Evolutionary conservation across 1,139 yeast species (phyloP).

Genomic region (Taphrina wiesneri): DNA sequence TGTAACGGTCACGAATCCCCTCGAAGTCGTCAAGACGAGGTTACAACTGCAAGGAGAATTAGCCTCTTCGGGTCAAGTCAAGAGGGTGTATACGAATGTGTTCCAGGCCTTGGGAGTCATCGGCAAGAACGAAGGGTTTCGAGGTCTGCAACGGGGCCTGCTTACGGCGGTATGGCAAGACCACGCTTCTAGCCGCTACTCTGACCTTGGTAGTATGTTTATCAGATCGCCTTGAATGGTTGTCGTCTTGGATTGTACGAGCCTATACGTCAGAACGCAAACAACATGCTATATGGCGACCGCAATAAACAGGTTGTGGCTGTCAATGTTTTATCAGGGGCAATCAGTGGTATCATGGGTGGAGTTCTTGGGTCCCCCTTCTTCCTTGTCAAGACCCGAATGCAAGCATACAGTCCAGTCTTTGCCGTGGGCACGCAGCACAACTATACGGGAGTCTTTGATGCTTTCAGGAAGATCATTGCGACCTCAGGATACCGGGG

Average conservation of each 20-base stretch:
- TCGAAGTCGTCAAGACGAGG: slow-evolving; percentile 81
- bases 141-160: slow-evolving; percentile 87
- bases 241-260: slow-evolving; percentile 92
- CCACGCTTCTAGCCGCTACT: neutral
- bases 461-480: slow-evolving; percentile 67
- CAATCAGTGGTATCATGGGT: slow-evolving; percentile 82
- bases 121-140: slow-evolving; percentile 74
- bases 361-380: slow-evolving; percentile 89
- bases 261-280: slow-evolving; percentile 68
- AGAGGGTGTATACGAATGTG: slow-evolving; percentile 72
- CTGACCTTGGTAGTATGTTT: slow-evolving; percentile 55
- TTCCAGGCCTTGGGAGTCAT: slow-evolving; percentile 80
- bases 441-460: slow-evolving; percentile 66
- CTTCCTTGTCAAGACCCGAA: slow-evolving; percentile 87
- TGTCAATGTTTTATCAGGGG: slow-evolving; percentile 77
- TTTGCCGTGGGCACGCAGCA: slow-evolving; percentile 88
- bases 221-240: slow-evolving; percentile 89
- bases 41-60: slow-evolving; percentile 95
- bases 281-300: slow-evolving; percentile 58
- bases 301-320: slow-evolving; percentile 52
- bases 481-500: slow-evolving; percentile 74
- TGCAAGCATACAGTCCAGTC: slow-evolving; percentile 81
- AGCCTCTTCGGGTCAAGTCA: slow-evolving; percentile 55
- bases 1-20: slow-evolving; percentile 93
- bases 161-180: slow-evolving; percentile 55